A percentile compares a stretch with the other conserved stretches of the same genome.
Evolutionary conservation across 441 rosid genomes (phyloP).

Genomic region (Hura crepitans): DNA sequence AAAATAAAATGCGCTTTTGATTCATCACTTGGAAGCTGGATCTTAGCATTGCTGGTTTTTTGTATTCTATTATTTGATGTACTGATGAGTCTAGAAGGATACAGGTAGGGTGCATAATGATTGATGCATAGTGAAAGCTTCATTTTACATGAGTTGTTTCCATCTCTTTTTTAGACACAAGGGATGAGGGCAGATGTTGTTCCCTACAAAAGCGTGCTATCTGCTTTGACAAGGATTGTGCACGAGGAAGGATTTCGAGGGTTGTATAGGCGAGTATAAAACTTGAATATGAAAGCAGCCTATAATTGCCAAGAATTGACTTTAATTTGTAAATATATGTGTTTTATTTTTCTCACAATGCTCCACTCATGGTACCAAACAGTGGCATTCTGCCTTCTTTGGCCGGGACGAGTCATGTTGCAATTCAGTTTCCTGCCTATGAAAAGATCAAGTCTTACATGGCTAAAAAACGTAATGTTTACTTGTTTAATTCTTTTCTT

Average conservation of each 20-base stretch:
- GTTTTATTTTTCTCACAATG: constrained; percentile 9
- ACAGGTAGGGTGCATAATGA: background rate
- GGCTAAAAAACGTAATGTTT: constrained; percentile 60
- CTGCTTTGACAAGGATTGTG: constrained; percentile 75
- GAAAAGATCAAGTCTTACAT: constrained; percentile 73
- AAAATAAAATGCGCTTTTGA: background rate
- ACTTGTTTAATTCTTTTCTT: background rate
- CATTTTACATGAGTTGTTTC: constrained; percentile 13
- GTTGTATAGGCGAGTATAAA: constrained; percentile 64
- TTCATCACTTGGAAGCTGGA: background rate
- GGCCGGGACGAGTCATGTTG: constrained; percentile 89
- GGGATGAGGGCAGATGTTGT: constrained; percentile 79
- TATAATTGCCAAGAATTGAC: background rate
- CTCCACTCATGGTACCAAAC: constrained; percentile 31
- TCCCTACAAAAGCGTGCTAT: constrained; percentile 72
- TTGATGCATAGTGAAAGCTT: background rate
- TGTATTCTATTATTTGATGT: background rate
- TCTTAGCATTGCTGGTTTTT: background rate
- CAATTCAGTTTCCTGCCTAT: constrained; percentile 90
- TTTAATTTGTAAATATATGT: background rate
- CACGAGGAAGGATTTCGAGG: constrained; percentile 88
- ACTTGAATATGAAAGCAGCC: background rate
- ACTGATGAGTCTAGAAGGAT: background rate
- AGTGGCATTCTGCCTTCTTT: constrained; percentile 90
- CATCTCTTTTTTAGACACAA: constrained; percentile 54